Evolutionary conservation across 2,329 filamentous ascomycete species (phyloP), one percentile per base, ranked within the genome.

Genomic region (Botryotinia globosa): DNA sequence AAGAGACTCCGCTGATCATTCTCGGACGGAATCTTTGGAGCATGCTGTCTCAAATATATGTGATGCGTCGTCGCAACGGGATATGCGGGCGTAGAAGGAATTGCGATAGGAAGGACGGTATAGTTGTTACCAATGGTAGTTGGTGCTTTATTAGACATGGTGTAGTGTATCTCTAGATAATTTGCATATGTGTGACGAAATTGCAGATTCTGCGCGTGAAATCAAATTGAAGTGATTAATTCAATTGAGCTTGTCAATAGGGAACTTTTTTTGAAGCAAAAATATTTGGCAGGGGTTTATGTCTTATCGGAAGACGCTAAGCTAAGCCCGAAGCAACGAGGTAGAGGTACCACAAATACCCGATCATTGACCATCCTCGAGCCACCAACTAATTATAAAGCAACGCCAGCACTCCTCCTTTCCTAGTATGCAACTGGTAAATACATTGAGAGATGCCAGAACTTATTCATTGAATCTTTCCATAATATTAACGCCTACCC

Each of bases 31-130:
- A 92, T 87, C 83, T 92, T 93, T 74, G 95, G 94, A 63, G 90
- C 87, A 82, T 98, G 94, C 72, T 89, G 89, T 76, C 93, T 93
- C 72, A 98, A 83, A 83, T 97, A 97, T 78, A 98, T 85, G 82
- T 94, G 93, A 83, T 98, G 96, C 67, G 88, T 89, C 73, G 90
- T 87, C n/a, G 72, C 66, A 61, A 87, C 82, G 37, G 90, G 87
- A 73, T 87, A 92, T 2, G 91, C 88, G 1, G 89, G 83, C n/a
- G 87, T 82, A 6, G 76, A 68, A 22, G 79, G 79, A n/a, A 81
- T 75, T 32, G 75, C 71, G 64, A 81, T 69, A 9, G 77, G 78
- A 29, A 81, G 78, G 44, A 80, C 69, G 12, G 77, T 74, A 69
- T 79, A 81, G 45, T 79, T 76, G 14, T 75, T 77, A 10, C 66